Base-by-base conservation (phyloP, 805 yeast genomes). In the Peterozyma xylosa region DNA sequence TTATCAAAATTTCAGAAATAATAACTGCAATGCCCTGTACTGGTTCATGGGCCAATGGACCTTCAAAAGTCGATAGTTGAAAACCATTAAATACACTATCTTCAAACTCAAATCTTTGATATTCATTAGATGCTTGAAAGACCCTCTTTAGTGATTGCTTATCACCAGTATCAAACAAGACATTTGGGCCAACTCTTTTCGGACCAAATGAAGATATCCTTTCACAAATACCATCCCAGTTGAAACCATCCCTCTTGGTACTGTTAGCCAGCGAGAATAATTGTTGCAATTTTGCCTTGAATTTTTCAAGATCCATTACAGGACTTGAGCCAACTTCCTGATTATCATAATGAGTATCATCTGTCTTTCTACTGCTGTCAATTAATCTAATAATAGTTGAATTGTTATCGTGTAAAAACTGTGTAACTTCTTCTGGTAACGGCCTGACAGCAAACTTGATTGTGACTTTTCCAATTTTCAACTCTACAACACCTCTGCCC, bases 1-100 rank as follows among this genome's bases (percentile, higher is more conserved):
- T 55, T 1, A 51, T 54, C 29, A 57, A 60, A 11, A 73, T 61
- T 3, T 62, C 62, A 41, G 71, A 73, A 18, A 80, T 48, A 6
- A 76, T 59, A 1, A 82, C 76, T 11, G 84, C 73, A 50, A 86
- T 75, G 7, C 97, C 96, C 59, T 88, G 91, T 17, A 87, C 74
- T 0, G 89, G 90, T 59, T 93, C 99, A 4, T 83, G 76, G 0
- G 91, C 82, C 38, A 93, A 68, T 0, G 98, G 98, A 2, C 99
- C 99, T 57, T 81, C 86, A 36, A 73, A 70, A 38, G 79, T 76
- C 3, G 96, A 87, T 34, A 88, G 63, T 58, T 87, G 95, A 62
- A 89, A 90, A 1, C 96, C 99, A 51, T 85, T 82, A 38, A 86
- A 56, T 2, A 91, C 62, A 53, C 82, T 78, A 42, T 81, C 80